phyloP scores from a whole-genome alignment of 768 basidiomycete genomes.

The Lactarius vividus region DNA sequence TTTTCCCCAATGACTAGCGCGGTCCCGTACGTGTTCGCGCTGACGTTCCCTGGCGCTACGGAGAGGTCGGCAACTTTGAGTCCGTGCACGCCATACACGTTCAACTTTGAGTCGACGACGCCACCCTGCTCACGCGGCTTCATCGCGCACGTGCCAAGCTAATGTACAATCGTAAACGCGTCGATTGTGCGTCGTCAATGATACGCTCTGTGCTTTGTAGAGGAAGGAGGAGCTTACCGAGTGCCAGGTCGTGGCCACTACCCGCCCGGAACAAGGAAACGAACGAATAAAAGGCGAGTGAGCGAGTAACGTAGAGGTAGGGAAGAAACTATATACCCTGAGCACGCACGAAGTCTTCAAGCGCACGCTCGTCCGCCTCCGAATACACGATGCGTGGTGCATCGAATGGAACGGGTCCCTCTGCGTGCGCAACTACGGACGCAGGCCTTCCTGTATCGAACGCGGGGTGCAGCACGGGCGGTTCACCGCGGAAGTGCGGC shows the following conservation, averaged over 20 bases:
- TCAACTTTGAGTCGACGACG: constrained; percentile 61
- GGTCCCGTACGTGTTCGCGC: constrained; percentile 45
- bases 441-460: constrained; percentile 36
- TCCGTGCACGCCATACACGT: constrained; percentile 56
- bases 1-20: constrained; percentile 56
- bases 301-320: neutral
- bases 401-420: constrained; percentile 30
- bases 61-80: constrained; percentile 54
- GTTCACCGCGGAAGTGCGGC: constrained; percentile 38
- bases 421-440: constrained; percentile 3
- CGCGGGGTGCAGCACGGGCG: constrained; percentile 30
- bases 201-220: neutral
- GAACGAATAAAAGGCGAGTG: neutral
- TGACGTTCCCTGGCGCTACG: constrained; percentile 39
- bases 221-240: too few relatives aligned
- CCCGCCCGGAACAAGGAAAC: too few relatives aligned
- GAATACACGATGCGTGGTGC: constrained; percentile 36
- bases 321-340: neutral
- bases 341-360: constrained; percentile 33
- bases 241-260: too few relatives aligned
- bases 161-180: neutral
- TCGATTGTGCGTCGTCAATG: neutral
- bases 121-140: constrained; percentile 54
- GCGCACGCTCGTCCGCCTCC: constrained; percentile 33
- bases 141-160: constrained; percentile 69